Percentiles rank a stretch among this genome's conserved stretches.
These are phyloP conservation scores for Ogataea trehaloabstinens DNA, from an alignment of 805 yeast genomes.

Conservation along the genomic window DNA sequence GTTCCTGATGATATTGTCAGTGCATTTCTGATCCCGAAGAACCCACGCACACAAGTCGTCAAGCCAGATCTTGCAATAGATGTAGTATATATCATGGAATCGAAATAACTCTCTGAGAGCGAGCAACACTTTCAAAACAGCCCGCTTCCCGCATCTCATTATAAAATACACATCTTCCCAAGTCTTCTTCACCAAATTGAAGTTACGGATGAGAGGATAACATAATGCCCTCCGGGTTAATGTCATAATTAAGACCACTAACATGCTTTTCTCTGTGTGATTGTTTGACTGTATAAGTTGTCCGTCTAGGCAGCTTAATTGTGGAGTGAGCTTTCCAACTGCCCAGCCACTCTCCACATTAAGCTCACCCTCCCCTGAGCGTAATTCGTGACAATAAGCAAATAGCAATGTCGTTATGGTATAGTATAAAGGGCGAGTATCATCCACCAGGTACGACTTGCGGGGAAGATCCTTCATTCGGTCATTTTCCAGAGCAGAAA, in stretches of 20 bases:
- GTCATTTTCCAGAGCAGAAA: slow-evolving; percentile 61
- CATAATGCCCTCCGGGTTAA: slow-evolving; percentile 70
- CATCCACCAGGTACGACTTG: slow-evolving; percentile 55
- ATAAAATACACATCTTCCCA: slow-evolving; percentile 75
- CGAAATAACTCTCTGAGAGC: slow-evolving; percentile 71
- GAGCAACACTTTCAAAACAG: slow-evolving; percentile 58
- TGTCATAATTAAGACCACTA: slow-evolving; percentile 57
- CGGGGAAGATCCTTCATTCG: slow-evolving; percentile 68
- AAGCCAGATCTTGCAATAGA: slow-evolving; percentile 71
- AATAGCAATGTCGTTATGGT: slow-evolving; percentile 67
- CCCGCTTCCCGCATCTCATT: slow-evolving; percentile 67
- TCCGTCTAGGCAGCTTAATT: slow-evolving; percentile 67
- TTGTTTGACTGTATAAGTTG: slow-evolving; percentile 42
- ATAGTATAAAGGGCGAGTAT: slow-evolving; percentile 56
- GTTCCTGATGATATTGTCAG: slow-evolving; percentile 55
- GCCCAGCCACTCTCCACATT: slow-evolving; percentile 94
- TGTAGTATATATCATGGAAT: slow-evolving; percentile 80
- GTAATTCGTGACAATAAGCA: slow-evolving; percentile 68
- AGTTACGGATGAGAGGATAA: slow-evolving; percentile 79
- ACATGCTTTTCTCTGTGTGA: slow-evolving; percentile 32
- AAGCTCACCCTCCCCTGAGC: slow-evolving; percentile 69
- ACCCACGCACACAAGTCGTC: slow-evolving; percentile 81
- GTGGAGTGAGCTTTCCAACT: slow-evolving; percentile 82
- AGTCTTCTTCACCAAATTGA: slow-evolving; percentile 51
- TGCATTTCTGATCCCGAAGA: slow-evolving; percentile 51